Percentiles rank a stretch among this genome's conserved stretches.
phyloP scores from a whole-genome alignment of 169 alveolate genomes.

The Fabrea salina region DNA sequence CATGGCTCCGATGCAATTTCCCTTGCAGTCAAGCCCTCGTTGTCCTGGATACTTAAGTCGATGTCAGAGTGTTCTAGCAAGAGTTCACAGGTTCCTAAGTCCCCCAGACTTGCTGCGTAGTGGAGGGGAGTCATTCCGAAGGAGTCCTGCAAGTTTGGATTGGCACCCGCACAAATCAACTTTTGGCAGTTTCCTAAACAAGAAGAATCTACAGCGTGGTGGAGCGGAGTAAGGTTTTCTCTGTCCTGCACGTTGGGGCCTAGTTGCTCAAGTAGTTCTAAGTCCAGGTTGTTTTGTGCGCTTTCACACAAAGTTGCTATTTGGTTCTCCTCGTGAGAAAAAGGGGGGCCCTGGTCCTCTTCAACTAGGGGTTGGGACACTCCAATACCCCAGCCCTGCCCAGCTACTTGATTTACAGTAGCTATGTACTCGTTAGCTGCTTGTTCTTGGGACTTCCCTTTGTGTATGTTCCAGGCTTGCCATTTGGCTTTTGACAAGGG shows the following conservation, averaged over 20 bases:
- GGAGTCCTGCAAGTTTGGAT: conserved; percentile 10
- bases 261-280: background rate
- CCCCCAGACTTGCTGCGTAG: conserved; percentile 20
- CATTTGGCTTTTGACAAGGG: background rate
- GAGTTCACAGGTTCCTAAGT: background rate
- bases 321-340: background rate
- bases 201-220: conserved; percentile 28
- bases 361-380: background rate
- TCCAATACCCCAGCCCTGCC: background rate
- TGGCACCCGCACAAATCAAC: background rate
- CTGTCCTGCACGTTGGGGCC: background rate
- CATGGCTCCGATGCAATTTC: background rate
- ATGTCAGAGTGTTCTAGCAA: background rate
- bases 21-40: background rate
- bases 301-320: background rate
- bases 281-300: background rate
- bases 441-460: background rate
- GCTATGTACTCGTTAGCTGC: conserved; percentile 21
- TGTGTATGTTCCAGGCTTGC: background rate
- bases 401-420: background rate
- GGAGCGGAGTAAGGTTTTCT: conserved; percentile 17
- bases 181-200: background rate
- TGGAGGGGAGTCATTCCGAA: conserved; percentile 34
- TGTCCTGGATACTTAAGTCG: conserved; percentile 10
- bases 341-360: conserved; percentile 7